Evolutionary conservation across 164 flowering plant species (phyloP), one percentile per base, ranked within the genome.

Genomic region (Piper betle): DNA sequence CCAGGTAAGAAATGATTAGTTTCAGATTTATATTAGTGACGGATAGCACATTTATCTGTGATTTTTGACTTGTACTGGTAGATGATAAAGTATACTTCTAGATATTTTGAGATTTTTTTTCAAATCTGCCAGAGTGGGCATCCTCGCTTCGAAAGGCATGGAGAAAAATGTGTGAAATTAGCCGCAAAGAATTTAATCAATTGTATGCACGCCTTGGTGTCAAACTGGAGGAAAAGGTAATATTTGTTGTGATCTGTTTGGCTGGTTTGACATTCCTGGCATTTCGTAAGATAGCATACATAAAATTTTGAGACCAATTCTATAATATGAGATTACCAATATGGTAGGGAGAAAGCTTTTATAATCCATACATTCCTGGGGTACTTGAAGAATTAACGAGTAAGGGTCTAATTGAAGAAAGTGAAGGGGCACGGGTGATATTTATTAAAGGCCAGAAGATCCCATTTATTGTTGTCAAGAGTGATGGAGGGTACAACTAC

Each of bases 401-500:
- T 17, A 55, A 78, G 70, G 95, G 89, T 39, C 74, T 91, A 60
- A 75, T 94, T 70, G 84, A 78, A 74, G 99, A 94, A 71, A 90
- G 95, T 74, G 75, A 88, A 69, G 97, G 96, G 64, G 97, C 97
- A 56, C 87, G 84, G 57, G 97, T 94, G 39, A 91, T 94, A 59
- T 72, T 78, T 63, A 69, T 91, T 72, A 84, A 94, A 71, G 96
- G 93, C 57, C 61, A 80, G 41, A 78, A 82, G 1, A 85, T 81
- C 64, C 99, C 99, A 54, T 85, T 91, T 43, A 93, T 93, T 74
- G 93, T 86, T 67, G 89, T 86, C 69, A 90, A 93, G 82, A 88
- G 84, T 20, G 99, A 93, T 74, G 97, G 99, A 57, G 97, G 97
- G 57, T 93, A 52, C 80, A 93, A 90, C 74, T 93, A 93, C 74